Evolutionary conservation across 129 eudicot genomes (phyloP), one percentile per base, ranked within the genome.

Genomic region (Tagetes patula): DNA sequence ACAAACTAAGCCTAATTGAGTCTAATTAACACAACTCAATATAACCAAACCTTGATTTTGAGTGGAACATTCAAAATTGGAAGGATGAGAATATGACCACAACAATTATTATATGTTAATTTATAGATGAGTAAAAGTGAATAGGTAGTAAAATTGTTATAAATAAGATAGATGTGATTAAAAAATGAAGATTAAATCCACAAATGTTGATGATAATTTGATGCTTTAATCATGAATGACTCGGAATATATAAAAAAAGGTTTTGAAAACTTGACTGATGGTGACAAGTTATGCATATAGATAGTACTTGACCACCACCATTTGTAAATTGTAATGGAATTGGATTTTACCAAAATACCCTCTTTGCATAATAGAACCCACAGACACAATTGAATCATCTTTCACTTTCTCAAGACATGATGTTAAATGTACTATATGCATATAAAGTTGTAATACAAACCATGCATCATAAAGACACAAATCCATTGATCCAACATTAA

Each of bases 401-500:
- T 32, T 45, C 55, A 38, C 38, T 60, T 72, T 71, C 13, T 43
- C 46, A 58, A 58, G 77, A 32, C 69, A 73, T 50, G 56, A 50
- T 50, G 69, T 45, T 54, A 8, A 6, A 46, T 73, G 77, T 55
- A 68, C 75, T 67, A 42, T 34, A 67, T 47, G 80, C 68, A 76
- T 55, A 56, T 55, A 55, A 55, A 54, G 75, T 56, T 43, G 75
- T 76, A 76, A 52, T 32, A 45, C 52, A 56, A 43, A 33, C 46
- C 71, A 60, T 77, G 65, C 81, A 77, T 70, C 71, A 77, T 59
- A 69, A 69, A 76, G 64, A 8, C 42, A 60, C 7, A 30, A 36
- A 36, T 60, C 43, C 43, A 60, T 69, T 69, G 64, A 77, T 47
- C 70, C 63, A 77, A 59, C 37, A 59, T 69, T 59, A 77, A 63